Evolutionary conservation across 345 rosid species (phyloP), one percentile per base, ranked within the genome.

Genomic region (Eucalyptus erythrocorys): DNA sequence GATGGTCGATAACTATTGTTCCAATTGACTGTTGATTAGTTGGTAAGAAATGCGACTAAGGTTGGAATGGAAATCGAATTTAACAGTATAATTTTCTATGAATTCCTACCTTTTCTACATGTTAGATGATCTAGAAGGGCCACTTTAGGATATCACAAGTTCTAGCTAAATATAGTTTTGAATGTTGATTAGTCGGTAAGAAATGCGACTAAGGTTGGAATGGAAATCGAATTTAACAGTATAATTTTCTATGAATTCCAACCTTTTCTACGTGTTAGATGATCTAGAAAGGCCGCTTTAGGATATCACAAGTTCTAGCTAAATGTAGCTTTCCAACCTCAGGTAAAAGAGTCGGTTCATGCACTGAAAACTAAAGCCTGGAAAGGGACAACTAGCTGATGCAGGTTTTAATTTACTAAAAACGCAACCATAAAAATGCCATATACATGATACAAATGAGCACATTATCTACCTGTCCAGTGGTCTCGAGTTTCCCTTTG

Each of bases 401-500:
- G 82, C 47, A 76, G 47, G 24, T 76, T 85, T 32, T n/a, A 85
- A 49, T 85, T 30, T 26, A 85, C 9, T 17, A 85, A 45, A n/a
- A 30, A 85, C 10, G 40, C 59, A 53, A 85, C 87, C 55, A 49
- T 49, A 21, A 32, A 85, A 30, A 48, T 49, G 59, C 57, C 24
- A 85, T 4, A 15, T 85, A 17, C 61, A n/a, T 26, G 34, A 85
- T 27, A 24, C 21, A 84, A 87, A 57, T 21, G 79, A 43, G 32
- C 24, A 42, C 12, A 37, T 45, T 48, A 26, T 43, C 79, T 85
- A 90, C 99, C 99, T 98, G 99, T 89, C 97, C 97, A 55, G 99
- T 97, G 93, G 92, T 95, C 90, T 96, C 99, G 24, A 98, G 97
- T 48, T 90, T 90, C 42, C 99, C 99, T 90, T 95, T 98, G 93